These are phyloP conservation scores for Trichoderma sp. DNA, from an alignment of 2,329 filamentous ascomycete species.

Conservation along the genomic window DNA sequence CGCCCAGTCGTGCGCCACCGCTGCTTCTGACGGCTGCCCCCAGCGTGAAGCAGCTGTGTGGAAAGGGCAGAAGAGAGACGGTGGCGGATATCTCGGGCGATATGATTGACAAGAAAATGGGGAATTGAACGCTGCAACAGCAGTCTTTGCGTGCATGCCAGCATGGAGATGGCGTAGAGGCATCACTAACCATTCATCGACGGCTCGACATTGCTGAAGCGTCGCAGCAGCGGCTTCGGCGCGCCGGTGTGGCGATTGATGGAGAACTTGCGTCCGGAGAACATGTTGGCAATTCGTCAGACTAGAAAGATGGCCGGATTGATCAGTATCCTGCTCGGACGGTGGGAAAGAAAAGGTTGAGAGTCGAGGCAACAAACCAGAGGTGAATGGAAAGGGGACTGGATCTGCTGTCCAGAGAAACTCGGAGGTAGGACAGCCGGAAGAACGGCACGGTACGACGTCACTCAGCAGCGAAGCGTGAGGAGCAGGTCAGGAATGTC, in stretches of 20 bases:
- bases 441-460: slow-evolving; percentile 18
- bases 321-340: background rate
- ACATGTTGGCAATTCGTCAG: slow-evolving; percentile 38
- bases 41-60: background rate
- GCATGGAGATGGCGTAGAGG: background rate
- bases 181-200: slow-evolving; percentile 50
- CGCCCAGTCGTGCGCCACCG: slow-evolving; percentile 11
- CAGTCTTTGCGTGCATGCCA: background rate
- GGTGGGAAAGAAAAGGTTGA: background rate
- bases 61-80: background rate
- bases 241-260: slow-evolving; percentile 64
- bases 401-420: background rate
- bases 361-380: background rate
- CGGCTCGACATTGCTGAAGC: slow-evolving; percentile 59
- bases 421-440: slow-evolving; percentile 6
- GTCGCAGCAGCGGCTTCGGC: slow-evolving; percentile 50
- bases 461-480: slow-evolving; percentile 13
- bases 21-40: background rate
- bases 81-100: background rate
- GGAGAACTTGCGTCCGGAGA: slow-evolving; percentile 60
- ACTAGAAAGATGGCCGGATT: background rate
- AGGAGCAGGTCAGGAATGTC: background rate
- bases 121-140: background rate
- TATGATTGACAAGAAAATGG: background rate
- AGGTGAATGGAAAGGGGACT: background rate